Evolutionary conservation across 1,284 basidiomycete species (phyloP), one percentile per base, ranked within the genome.

Genomic region (Tilletiaria anomala): DNA sequence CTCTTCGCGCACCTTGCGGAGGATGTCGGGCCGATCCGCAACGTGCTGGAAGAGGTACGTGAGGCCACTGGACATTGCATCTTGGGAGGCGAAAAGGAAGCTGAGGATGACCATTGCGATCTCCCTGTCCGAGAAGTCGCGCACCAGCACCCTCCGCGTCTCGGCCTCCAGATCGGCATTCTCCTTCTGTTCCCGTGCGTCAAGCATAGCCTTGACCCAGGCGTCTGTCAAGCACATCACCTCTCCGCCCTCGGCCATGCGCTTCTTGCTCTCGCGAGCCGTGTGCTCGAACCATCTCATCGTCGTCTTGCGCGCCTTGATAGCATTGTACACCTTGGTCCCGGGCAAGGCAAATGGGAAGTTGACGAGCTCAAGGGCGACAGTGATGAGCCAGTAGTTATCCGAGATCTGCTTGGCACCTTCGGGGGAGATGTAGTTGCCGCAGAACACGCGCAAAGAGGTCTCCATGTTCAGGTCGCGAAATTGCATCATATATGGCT

Each of bases 401-500:
- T 85, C 80, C 62, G 77, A 82, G 62, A 97, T 88, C 66, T 86
- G 82, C 23, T 72, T 62, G 24, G 80, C 77, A 35, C 81, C 84
- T 10, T 78, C 70, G 10, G 85, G 79, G 21, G 83, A 77, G 54
- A 97, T 81, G 69, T 97, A 85, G 51, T 75, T 72, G 32, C 91
- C 91, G 62, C 89, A 85, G 71, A 97, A 97, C 44, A 96, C 91
- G 40, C 80, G 78, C 22, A 97, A 78, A 10, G 89, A 96, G 3
- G 88, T 91, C 54, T 89, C 83, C 89, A 97, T 96, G 73, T 97
- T 97, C 54, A 94, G 73, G 64, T 83, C 78, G 47, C 93, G 84
- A 67, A 86, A 82, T 24, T 74, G 76, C 77, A 83, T 80, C 88
- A 93, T 93, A 73, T 89, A 69, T 8, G 60, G 61, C 51, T 64